Conservation (phyloP, 441 rosid genomes). For the Monsonia emarginata region DNA sequence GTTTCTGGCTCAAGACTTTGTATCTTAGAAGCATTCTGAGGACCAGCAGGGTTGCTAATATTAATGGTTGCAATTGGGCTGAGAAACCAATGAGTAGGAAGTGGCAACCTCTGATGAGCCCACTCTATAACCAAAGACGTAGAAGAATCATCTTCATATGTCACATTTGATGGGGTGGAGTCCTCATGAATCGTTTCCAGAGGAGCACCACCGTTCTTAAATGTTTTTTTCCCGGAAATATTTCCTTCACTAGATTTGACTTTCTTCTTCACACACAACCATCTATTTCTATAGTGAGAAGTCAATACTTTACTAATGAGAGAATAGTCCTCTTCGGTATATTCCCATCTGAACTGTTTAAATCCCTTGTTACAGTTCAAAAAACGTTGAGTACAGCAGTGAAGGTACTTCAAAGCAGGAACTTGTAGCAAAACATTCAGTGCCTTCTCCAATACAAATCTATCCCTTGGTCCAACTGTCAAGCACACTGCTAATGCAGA, state of each 20-base stretch:
- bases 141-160: constrained; percentile 22
- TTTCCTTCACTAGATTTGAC: constrained; percentile 25
- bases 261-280: constrained; percentile 58
- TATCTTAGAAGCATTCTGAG: constrained; percentile 18
- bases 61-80: constrained; percentile 57
- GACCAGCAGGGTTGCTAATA: constrained; percentile 26
- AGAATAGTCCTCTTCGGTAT: constrained; percentile 39
- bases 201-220: constrained; percentile 26
- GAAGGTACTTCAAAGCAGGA: constrained; percentile 41
- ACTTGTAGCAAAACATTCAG: constrained; percentile 49
- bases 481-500: constrained; percentile 53
- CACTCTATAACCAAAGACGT: constrained; percentile 45
- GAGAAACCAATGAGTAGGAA: constrained; percentile 86
- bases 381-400: constrained; percentile 29
- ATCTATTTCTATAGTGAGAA: constrained; percentile 59
- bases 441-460: constrained; percentile 44
- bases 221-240: constrained; percentile 18
- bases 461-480: constrained; percentile 62
- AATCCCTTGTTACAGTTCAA: constrained; percentile 29
- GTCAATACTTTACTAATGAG: constrained; percentile 38
- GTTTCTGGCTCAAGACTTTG: constrained; percentile 24
- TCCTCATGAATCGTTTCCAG: constrained; percentile 77
- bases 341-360: constrained; percentile 35
- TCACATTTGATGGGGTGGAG: constrained; percentile 32
- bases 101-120: constrained; percentile 79